Base-by-base conservation (phyloP, 2,329 filamentous ascomycete genomes). In the Neodidymelliopsis sp. region DNA sequence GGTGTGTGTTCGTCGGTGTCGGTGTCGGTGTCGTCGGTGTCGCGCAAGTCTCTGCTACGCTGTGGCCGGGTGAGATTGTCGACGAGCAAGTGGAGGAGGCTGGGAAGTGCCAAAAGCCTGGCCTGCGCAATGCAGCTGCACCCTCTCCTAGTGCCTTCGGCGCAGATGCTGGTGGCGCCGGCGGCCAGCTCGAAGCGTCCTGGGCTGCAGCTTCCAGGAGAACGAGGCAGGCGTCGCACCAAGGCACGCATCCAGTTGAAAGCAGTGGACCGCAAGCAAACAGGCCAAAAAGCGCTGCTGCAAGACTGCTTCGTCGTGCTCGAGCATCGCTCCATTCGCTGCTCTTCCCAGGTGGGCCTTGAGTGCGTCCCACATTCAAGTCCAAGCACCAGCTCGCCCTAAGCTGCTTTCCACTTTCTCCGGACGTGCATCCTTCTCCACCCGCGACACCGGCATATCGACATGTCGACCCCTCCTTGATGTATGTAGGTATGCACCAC, bases 81-180 rank as follows among this genome's bases (percentile, higher is more conserved):
- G 25, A 12, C 25, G 38, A 24, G 38, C 28, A 16, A 22, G 47
- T 23, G 24, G 48, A 49, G 57, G 55, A 50, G 53, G 56, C 41
- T 57, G 52, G 57, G 54, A 40, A 37, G 43, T 46, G 42, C 50
- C 59, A 48, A 51, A 44, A 54, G 57, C 56, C 60, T 54, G 54
- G 59, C 55, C 60, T 57, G 54, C 59, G 34, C 39, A 39, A 19
- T 45, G 16, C 6, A 28, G 29, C 41, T 42, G 50, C 52, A 52
- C 48, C 47, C 40, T 38, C 40, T 38, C 30, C 38, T 47, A 28
- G 47, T 35, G 43, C 28, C 34, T 38, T 44, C 35, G 43, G 35
- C 36, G 25, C 30, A 29, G 28, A 46, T 24, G n/a, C 13, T 34
- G 35, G 41, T 39, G 38, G 38, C 39, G 30, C 24, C 19, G n/a